These are phyloP conservation scores for Neonothopanus nambi DNA, from an alignment of 1,284 basidiomycete species.

Conservation along the genomic window DNA sequence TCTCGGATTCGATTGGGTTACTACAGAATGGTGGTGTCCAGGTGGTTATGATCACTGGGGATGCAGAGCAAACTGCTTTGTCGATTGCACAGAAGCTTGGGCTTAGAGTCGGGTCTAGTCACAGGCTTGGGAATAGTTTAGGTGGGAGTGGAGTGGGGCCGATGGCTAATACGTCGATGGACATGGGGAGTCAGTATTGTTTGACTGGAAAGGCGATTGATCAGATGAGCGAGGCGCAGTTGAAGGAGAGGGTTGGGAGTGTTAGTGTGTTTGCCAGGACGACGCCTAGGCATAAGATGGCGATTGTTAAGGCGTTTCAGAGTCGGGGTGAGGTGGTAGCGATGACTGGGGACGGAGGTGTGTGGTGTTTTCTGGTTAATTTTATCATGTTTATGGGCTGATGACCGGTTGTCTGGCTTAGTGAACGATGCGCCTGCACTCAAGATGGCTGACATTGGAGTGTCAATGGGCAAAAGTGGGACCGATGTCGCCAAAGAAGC, in stretches of 20 bases:
- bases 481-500: conserved; percentile 99
- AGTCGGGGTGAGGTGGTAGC: conserved; percentile 87
- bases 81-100: conserved; percentile 91
- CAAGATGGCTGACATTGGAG: conserved; percentile 97
- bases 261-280: conserved; percentile 93
- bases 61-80: conserved; percentile 88
- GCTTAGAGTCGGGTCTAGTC: conserved; percentile 52
- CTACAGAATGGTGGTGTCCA: conserved; percentile 88
- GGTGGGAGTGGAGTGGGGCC: conserved; percentile 12
- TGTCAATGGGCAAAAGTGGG: conserved; percentile 95
- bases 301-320: conserved; percentile 93
- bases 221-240: conserved; percentile 74
- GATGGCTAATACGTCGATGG: conserved; percentile 12
- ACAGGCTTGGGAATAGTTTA: conserved; percentile 15
- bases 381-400: conserved; percentile 19
- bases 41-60: conserved; percentile 98
- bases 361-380: conserved; percentile 10
- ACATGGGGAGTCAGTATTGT: conserved; percentile 33
- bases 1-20: conserved; percentile 83
- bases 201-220: conserved; percentile 91
- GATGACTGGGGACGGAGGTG: conserved; percentile 93
- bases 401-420: conserved; percentile 29
- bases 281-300: conserved; percentile 97
- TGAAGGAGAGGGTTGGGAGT: conserved; percentile 80
- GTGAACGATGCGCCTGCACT: conserved; percentile 97